Base-by-base conservation (phyloP, 1,284 basidiomycete species). In the Xerocomus minutiporus region DNA sequence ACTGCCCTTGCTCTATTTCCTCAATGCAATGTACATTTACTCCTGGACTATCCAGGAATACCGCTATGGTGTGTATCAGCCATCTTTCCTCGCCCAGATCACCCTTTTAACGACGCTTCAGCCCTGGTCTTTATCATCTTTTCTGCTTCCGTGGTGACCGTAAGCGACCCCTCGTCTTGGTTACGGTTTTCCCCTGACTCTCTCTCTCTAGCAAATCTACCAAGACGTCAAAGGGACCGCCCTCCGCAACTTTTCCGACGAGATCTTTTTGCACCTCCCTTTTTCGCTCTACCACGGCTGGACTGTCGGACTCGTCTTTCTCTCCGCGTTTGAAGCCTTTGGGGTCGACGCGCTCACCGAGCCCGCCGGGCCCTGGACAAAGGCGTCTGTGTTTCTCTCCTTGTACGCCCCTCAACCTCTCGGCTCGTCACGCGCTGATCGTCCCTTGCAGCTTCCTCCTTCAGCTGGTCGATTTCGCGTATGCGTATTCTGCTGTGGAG, bases 201-300 rank as follows among this genome's bases (percentile, higher is more conserved):
- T n/a, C n/a, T n/a, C n/a, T n/a, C n/a, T n/a, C 20, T 20, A 20
- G 20, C 89, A 95, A 76, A 91, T 96, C 68, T 97, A 97, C 73
- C 92, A 91, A 66, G 77, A 90, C 58, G 86, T 96, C 68, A 95
- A 94, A 74, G 87, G 86, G 65, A 81, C 84, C 60, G 69, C 80
- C 46, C 72, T 88, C 44, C 77, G 85, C 67, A 81, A 73, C 59
- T 69, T 82, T 40, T 75, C 77, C 39, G 91, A 93, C 61, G 92
- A 95, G 67, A 71, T 91, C 53, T 89, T 88, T 59, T 67, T 91
- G 35, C 88, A 91, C 63, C 82, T 91, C 5, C 93, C 93, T 3
- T 94, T 95, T 78, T 93, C 91, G 25, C 78, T 95, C 54, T 97
- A 91, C 74, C 94, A 97, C 69, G 93, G 93, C 50, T 96, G 93